Conservation (phyloP, 1,139 yeast genomes). For the Magnusiomyces fungicola region DNA sequence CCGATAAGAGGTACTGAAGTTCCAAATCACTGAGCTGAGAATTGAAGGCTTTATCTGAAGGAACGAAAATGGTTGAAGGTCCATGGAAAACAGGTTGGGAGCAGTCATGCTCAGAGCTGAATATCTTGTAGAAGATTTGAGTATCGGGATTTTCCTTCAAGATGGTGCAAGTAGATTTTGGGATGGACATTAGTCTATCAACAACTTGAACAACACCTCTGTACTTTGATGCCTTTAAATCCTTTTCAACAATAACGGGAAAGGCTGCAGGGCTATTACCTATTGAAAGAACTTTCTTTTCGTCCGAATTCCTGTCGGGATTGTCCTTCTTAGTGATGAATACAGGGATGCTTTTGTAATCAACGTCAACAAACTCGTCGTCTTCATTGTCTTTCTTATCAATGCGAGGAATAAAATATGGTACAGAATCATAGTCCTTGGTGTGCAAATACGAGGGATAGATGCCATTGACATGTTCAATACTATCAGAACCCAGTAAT, state of each 20-base stretch:
- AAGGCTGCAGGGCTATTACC: conserved; percentile 9
- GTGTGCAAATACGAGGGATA: conserved; percentile 1
- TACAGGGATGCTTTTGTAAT: background rate
- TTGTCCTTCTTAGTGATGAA: background rate
- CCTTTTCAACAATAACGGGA: conserved; percentile 51
- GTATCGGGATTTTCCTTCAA: conserved; percentile 26
- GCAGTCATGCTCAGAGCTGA: conserved; percentile 22
- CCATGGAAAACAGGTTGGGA: conserved; percentile 13
- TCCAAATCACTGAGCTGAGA: conserved; percentile 39
- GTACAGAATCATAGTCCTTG: background rate
- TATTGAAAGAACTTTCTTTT: background rate
- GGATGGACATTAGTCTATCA: conserved; percentile 43
- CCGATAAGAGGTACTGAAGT: conserved; percentile 38
- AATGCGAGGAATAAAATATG: background rate
- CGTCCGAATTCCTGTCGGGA: background rate
- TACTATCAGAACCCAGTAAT: background rate
- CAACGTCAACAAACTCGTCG: background rate
- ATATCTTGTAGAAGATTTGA: conserved; percentile 22
- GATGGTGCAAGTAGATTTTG: conserved; percentile 40
- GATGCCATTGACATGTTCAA: background rate
- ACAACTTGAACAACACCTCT: conserved; percentile 71
- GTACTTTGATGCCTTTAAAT: conserved; percentile 59
- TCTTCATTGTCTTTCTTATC: background rate
- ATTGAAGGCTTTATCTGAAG: conserved; percentile 37
- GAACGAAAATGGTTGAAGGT: conserved; percentile 38